A percentile compares a stretch with the other conserved stretches of the same genome.
These are phyloP conservation scores for Pseudozyma sp. DNA, from an alignment of 1,284 basidiomycete species.

Conservation along the genomic window DNA sequence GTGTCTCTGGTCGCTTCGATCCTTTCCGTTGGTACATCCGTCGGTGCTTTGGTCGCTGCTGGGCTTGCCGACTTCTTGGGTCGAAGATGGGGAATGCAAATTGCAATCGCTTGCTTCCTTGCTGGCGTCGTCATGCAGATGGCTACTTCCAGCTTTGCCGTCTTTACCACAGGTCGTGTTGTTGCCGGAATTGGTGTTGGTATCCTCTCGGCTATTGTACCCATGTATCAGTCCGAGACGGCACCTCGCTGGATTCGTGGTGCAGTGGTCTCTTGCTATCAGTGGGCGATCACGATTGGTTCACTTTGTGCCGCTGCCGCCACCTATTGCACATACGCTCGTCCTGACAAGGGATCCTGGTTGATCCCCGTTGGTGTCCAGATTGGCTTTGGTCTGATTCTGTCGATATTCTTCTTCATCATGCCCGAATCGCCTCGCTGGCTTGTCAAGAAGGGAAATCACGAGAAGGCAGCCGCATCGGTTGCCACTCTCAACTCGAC, in stretches of 20 bases:
- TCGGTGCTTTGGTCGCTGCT: conserved; percentile 73
- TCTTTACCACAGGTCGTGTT: conserved; percentile 82
- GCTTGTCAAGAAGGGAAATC: conserved; percentile 79
- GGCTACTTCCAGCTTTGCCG: conserved; percentile 63
- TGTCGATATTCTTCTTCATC: conserved; percentile 71
- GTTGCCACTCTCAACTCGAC: conserved; percentile 72
- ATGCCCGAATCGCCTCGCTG: conserved; percentile 84
- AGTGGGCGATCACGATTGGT: conserved; percentile 77
- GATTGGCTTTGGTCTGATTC: conserved; percentile 71
- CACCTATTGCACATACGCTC: conserved; percentile 78
- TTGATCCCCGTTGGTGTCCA: conserved; percentile 83
- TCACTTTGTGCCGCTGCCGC: conserved; percentile 71
- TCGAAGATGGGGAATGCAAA: conserved; percentile 76
- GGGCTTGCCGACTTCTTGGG: conserved; percentile 75
- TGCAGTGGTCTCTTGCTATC: conserved; percentile 82
- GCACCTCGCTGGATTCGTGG: conserved; percentile 83
- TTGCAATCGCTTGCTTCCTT: conserved; percentile 71
- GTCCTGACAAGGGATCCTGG: conserved; percentile 73
- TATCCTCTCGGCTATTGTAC: conserved; percentile 78
- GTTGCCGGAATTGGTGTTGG: conserved; percentile 87
- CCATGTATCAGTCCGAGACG: conserved; percentile 86
- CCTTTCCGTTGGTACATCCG: conserved; percentile 80
- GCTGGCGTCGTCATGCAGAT: conserved; percentile 62
- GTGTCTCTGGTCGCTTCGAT: conserved; percentile 79
- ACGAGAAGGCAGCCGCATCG: conserved; percentile 75